A percentile compares a stretch with the other conserved stretches of the same genome.
These are phyloP conservation scores for Haberlea rhodopensis DNA, from an alignment of 257 asterid genomes.

Conservation along the genomic window DNA sequence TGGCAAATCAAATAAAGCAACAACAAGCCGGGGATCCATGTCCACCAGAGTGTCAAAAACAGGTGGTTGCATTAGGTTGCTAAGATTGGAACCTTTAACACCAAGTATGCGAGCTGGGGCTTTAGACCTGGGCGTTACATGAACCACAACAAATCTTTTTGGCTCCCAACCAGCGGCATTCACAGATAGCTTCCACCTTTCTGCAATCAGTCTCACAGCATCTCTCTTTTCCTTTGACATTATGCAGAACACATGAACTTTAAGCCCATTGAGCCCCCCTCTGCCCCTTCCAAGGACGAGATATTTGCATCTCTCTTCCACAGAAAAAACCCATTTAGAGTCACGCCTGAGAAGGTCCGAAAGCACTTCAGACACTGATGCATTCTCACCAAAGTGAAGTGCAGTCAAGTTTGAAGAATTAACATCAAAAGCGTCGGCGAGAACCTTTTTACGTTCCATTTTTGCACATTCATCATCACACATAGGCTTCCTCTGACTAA, in stretches of 20 bases:
- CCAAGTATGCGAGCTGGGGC: slow-evolving; percentile 87
- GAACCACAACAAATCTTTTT: slow-evolving; percentile 72
- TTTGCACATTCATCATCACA: slow-evolving; percentile 91
- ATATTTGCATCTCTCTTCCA: slow-evolving; percentile 87
- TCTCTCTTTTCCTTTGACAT: slow-evolving; percentile 91
- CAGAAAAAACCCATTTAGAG: slow-evolving; percentile 80
- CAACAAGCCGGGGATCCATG: slow-evolving; percentile 98
- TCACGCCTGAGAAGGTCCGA: slow-evolving; percentile 93
- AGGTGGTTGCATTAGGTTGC: slow-evolving; percentile 64
- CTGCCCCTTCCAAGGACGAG: slow-evolving; percentile 81
- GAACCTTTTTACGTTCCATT: slow-evolving; percentile 80
- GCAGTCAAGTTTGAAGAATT: slow-evolving; percentile 60
- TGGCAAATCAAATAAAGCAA: slow-evolving; percentile 81
- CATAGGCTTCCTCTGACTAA: slow-evolving; percentile 81
- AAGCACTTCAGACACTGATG: slow-evolving; percentile 74
- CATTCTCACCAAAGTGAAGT: slow-evolving; percentile 85
- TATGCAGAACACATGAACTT: slow-evolving; percentile 85
- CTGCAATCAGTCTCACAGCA: slow-evolving; percentile 80
- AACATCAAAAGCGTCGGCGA: slow-evolving; percentile 89
- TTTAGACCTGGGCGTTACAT: slow-evolving; percentile 82
- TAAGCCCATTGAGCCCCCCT: slow-evolving; percentile 61
- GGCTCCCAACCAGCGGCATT: slow-evolving; percentile 98
- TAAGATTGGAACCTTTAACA: slow-evolving; percentile 40
- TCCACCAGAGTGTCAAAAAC: slow-evolving; percentile 70
- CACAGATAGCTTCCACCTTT: slow-evolving; percentile 91